These are phyloP conservation scores for Exophiala xenobiotica DNA, from an alignment of 2,329 filamentous ascomycete species.

Conservation along the genomic window DNA sequence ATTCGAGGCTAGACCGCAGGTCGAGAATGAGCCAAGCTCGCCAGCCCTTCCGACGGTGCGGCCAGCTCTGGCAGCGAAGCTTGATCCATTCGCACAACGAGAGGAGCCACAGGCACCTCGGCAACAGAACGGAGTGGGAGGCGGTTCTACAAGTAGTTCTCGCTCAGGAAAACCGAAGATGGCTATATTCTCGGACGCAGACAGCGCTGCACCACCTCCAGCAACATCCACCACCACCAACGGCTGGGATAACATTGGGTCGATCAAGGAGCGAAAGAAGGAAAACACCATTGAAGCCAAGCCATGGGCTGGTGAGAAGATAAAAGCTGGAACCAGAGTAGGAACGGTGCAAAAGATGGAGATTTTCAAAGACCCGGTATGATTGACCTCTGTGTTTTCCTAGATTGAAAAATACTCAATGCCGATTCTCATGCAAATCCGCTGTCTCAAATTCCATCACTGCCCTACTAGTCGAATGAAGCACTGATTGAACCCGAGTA, in stretches of 20 bases:
- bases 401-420: slow-evolving; percentile 16
- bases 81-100: slow-evolving; percentile 68
- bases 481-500: slow-evolving; percentile 26
- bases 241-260: slow-evolving; percentile 91
- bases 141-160: slow-evolving; percentile 49
- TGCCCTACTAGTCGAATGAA: neutral
- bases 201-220: slow-evolving; percentile 57
- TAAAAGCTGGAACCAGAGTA: slow-evolving; percentile 84
- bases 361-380: slow-evolving; percentile 95
- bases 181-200: slow-evolving; percentile 82
- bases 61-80: slow-evolving; percentile 79
- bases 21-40: slow-evolving; percentile 68
- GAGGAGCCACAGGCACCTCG: slow-evolving; percentile 66
- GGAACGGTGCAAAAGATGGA: slow-evolving; percentile 75
- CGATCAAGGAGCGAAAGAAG: slow-evolving; percentile 84
- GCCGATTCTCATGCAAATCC: slow-evolving; percentile 7
- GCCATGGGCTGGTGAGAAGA: slow-evolving; percentile 87
- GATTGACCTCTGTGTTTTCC: slow-evolving; percentile 49
- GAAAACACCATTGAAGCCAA: slow-evolving; percentile 84
- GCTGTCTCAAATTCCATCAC: neutral
- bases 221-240: slow-evolving; percentile 56
- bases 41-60: slow-evolving; percentile 82
- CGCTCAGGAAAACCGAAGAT: slow-evolving; percentile 78
- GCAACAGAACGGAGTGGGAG: slow-evolving; percentile 40
- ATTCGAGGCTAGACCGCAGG: slow-evolving; percentile 64